Percentiles rank a stretch among this genome's conserved stretches.
Evolutionary conservation across 495 filamentous ascomycete genomes (phyloP).

Genomic region (Penicillium roqueforti): DNA sequence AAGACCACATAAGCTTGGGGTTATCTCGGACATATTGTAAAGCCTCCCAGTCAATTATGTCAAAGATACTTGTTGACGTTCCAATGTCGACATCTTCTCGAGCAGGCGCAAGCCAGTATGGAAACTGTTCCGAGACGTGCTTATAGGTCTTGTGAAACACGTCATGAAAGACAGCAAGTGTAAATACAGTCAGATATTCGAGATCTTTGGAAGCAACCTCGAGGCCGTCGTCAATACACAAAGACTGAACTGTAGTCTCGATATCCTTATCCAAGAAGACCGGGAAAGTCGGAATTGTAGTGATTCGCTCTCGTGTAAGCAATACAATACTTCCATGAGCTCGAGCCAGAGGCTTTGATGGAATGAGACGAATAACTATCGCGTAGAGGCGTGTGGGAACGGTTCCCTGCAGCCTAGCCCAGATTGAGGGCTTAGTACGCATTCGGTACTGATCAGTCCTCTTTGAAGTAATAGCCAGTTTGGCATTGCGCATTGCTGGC

Average conservation of each 20-base stretch:
- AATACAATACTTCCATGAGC: slow-evolving; percentile 64
- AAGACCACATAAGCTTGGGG: slow-evolving; percentile 51
- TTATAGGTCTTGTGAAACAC: slow-evolving; percentile 86
- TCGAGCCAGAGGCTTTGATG: slow-evolving; percentile 54
- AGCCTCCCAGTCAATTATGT: slow-evolving; percentile 63
- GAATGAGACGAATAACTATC: slow-evolving; percentile 58
- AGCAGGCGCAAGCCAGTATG: slow-evolving; percentile 79
- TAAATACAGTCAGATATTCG: slow-evolving; percentile 60
- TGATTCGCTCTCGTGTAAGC: slow-evolving; percentile 63
- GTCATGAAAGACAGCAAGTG: slow-evolving; percentile 72
- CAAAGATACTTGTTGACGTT: not conserved
- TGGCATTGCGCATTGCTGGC: slow-evolving; percentile 84
- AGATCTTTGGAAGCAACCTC: slow-evolving; percentile 38
- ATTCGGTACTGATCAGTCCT: slow-evolving; percentile 70
- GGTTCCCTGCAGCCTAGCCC: slow-evolving; percentile 53
- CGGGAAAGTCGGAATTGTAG: slow-evolving; percentile 61
- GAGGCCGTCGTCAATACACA: slow-evolving; percentile 37
- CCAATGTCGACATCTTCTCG: not conserved
- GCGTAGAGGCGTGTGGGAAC: slow-evolving; percentile 57
- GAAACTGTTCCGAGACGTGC: slow-evolving; percentile 55
- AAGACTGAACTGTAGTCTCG: slow-evolving; percentile 53
- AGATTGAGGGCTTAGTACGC: slow-evolving; percentile 73
- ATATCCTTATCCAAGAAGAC: slow-evolving; percentile 63
- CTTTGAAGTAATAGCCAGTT: slow-evolving; percentile 75
- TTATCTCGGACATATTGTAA: slow-evolving; percentile 50